A percentile compares a stretch with the other conserved stretches of the same genome.
These are phyloP conservation scores for Immersiporthe knoxdaviesiana DNA, from an alignment of 2,329 filamentous ascomycete genomes.

Conservation along the genomic window DNA sequence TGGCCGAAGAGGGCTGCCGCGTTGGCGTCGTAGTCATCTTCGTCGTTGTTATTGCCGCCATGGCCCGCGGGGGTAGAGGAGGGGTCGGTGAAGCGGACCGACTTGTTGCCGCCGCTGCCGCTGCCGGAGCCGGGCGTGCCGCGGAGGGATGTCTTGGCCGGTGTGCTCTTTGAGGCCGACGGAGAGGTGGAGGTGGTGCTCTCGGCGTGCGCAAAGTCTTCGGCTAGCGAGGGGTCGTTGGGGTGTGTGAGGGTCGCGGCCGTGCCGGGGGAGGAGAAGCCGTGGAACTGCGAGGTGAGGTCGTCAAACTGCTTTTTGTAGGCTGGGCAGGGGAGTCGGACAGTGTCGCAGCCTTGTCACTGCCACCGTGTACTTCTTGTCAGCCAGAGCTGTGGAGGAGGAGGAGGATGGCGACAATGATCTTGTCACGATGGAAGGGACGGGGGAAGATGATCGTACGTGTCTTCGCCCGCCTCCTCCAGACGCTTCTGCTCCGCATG, in stretches of 20 bases:
- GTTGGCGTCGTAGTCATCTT: conserved; percentile 55
- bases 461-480: conserved; percentile 65
- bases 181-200: conserved; percentile 48
- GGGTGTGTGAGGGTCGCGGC: conserved; percentile 59
- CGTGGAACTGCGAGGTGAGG: conserved; percentile 79
- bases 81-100: conserved; percentile 51
- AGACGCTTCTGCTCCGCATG: conserved; percentile 67
- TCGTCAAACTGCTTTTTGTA: conserved; percentile 77
- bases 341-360: conserved; percentile 53
- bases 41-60: conserved; percentile 45
- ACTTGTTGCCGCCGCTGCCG: conserved; percentile 50
- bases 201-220: conserved; percentile 66
- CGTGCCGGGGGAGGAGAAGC: conserved; percentile 57
- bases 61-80: conserved; percentile 46
- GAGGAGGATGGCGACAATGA: background rate
- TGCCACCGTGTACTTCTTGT: conserved; percentile 13
- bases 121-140: conserved; percentile 56
- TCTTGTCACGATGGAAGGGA: background rate
- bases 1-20: conserved; percentile 57
- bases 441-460: conserved; percentile 47
- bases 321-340: conserved; percentile 67
- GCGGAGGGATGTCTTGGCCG: conserved; percentile 35
- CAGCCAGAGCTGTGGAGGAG: background rate
- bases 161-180: conserved; percentile 32
- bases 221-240: conserved; percentile 64